Conservation (phyloP, 176 grass and related monocot genomes). For the Oryza australiensis region DNA sequence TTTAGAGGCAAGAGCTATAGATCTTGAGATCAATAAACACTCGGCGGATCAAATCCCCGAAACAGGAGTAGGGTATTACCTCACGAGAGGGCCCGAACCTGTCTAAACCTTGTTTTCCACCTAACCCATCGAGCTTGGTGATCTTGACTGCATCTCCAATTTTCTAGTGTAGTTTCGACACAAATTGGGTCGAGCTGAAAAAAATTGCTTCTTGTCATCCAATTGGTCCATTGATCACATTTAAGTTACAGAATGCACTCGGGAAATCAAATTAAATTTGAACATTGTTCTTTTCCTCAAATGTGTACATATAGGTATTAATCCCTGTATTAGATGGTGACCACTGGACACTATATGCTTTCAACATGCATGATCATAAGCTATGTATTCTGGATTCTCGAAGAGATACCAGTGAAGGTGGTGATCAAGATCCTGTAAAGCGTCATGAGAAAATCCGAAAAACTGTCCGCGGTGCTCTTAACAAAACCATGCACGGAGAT, state of each 20-base stretch:
- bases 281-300: neutral
- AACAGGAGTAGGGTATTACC: no score
- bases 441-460: neutral
- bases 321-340: neutral
- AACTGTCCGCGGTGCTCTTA: neutral
- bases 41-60: no score
- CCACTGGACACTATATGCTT: constrained; percentile 12
- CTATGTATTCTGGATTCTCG: constrained; percentile 16
- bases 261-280: neutral
- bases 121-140: no score
- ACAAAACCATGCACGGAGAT: neutral
- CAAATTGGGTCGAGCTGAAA: no score
- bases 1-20: no score
- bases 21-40: no score
- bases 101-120: no score
- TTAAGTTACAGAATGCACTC: neutral
- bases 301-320: neutral
- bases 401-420: neutral
- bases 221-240: neutral
- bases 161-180: no score
- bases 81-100: no score
- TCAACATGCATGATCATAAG: constrained; percentile 19
- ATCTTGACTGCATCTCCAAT: no score
- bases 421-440: neutral
- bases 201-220: no score